Conservation (phyloP, 78 protist species). For the Dictyostelium brefeldianum region DNA sequence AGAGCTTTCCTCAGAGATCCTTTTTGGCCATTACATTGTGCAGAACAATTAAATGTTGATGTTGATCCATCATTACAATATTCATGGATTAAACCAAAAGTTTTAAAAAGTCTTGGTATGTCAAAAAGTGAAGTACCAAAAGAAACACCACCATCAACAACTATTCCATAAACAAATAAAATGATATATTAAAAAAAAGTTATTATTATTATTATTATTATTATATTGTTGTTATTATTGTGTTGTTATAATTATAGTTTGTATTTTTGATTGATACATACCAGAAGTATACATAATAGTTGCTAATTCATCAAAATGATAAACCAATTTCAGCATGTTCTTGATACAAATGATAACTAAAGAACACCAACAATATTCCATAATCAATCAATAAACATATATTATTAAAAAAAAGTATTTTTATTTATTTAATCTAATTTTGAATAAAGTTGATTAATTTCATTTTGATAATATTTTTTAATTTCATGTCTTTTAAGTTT, state of each 20-base stretch:
- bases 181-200: too few species aligned
- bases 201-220: too few species aligned
- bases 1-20: constrained; percentile 53
- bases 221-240: too few species aligned
- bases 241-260: too few species aligned
- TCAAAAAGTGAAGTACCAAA: too few species aligned
- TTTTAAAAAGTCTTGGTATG: too few species aligned
- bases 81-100: not conserved
- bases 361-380: too few species aligned
- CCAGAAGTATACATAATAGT: constrained; percentile 92
- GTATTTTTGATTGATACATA: too few species aligned
- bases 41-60: not conserved
- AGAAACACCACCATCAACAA: too few species aligned
- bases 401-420: too few species aligned
- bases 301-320: constrained; percentile 75
- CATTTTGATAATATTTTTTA: constrained; percentile 11
- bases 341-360: constrained; percentile 73
- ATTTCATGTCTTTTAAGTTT: constrained; percentile 84
- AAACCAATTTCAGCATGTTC: constrained; percentile 67
- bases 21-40: constrained; percentile 53
- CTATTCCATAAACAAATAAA: too few species aligned
- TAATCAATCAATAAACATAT: too few species aligned
- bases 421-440: not conserved
- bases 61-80: not conserved
- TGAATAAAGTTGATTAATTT: constrained; percentile 56